phyloP scores from a whole-genome alignment of 192 early-diverging fungal species.

The Anaeromyces robustus region DNA sequence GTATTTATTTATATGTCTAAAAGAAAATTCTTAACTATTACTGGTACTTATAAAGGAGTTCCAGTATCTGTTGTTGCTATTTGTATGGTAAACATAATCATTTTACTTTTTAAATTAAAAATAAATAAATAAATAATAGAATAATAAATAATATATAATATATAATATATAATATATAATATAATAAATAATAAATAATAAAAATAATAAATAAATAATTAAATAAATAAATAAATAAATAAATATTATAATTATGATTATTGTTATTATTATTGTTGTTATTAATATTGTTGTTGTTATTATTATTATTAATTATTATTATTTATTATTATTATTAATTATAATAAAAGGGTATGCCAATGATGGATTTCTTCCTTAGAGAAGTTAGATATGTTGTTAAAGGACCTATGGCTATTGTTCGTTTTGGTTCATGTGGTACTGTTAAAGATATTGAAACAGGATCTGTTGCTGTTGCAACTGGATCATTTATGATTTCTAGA shows the following conservation, averaged over 20 bases:
- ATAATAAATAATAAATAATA: no score
- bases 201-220: no score
- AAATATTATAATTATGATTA: no score
- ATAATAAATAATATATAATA: no score
- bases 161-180: no score
- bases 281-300: not conserved
- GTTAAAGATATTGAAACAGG: constrained; percentile 19
- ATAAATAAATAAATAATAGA: no score
- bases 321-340: not conserved
- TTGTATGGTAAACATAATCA: constrained; percentile 29
- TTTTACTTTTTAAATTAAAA: not conserved
- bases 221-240: no score
- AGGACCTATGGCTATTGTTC: constrained; percentile 62
- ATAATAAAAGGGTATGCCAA: constrained; percentile 48
- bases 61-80: constrained; percentile 77
- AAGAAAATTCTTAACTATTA: constrained; percentile 73
- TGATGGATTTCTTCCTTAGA: constrained; percentile 86
- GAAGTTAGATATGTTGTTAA: constrained; percentile 63
- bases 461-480: constrained; percentile 50
- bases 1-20: constrained; percentile 25
- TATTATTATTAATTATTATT: not conserved
- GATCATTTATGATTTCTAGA: constrained; percentile 40
- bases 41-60: constrained; percentile 54
- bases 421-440: constrained; percentile 79
- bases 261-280: no score